phyloP scores from a whole-genome alignment of 169 alveolate species.

The Eimeria zaria region DNA sequence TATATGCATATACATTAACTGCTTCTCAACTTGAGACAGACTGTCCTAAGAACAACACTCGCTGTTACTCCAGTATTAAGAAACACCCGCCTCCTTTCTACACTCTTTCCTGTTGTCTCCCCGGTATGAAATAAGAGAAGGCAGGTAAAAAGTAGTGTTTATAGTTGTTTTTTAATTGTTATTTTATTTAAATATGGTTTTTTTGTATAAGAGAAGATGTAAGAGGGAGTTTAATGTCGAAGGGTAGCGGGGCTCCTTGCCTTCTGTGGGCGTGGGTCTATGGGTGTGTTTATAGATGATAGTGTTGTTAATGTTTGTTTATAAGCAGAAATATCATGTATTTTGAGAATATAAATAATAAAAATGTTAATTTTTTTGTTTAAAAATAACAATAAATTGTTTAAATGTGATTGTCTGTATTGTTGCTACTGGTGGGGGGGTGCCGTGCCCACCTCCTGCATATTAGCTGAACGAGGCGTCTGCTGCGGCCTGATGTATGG shows the following conservation, averaged over 20 bases:
- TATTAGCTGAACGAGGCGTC: conserved; percentile 4
- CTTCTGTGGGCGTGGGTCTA: conserved; percentile 9
- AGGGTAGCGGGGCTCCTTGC: conserved; percentile 19
- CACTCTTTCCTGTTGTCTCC: not conserved
- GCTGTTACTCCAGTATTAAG: not conserved
- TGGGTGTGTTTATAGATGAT: not conserved
- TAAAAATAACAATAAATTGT: not conserved
- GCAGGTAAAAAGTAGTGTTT: not conserved
- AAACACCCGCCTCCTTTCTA: not conserved
- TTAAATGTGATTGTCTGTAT: not conserved
- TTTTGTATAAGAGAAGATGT: not conserved
- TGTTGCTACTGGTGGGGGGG: conserved; percentile 59
- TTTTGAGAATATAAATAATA: not conserved
- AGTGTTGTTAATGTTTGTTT: not conserved
- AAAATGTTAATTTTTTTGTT: not conserved
- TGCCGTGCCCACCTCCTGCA: conserved; percentile 45
- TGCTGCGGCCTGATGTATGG: not conserved
- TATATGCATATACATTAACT: too few relatives aligned
- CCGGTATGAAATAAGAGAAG: not conserved
- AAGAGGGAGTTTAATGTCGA: not conserved
- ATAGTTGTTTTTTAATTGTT: not conserved
- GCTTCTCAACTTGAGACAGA: not conserved
- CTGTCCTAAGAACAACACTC: not conserved
- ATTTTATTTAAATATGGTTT: not conserved
- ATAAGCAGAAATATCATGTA: not conserved